Evolutionary conservation across 148 eudicot species (phyloP).

Genomic region (Arctostaphylos glauca): DNA sequence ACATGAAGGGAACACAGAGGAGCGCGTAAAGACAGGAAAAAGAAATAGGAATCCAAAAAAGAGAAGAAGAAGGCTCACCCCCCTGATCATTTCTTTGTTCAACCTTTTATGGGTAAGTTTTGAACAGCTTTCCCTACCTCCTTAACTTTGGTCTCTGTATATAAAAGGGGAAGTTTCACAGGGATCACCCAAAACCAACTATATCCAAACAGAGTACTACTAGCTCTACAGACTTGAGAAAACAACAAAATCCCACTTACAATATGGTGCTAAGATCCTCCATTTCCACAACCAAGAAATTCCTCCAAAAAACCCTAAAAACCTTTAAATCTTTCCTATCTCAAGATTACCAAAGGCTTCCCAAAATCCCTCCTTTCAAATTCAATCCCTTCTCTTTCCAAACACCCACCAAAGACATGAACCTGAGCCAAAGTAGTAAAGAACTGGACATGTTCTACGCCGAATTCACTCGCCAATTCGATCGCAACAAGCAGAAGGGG

Average conservation of each 20-base stretch:
- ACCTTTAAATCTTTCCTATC: conserved; percentile 52
- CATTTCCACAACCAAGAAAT: conserved; percentile 52
- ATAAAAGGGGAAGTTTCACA: background rate
- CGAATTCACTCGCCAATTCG: conserved; percentile 34
- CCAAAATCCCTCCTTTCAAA: conserved; percentile 43
- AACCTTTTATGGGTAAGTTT: background rate
- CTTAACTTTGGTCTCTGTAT: background rate
- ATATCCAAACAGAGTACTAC: background rate
- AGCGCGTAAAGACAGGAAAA: conserved; percentile 6
- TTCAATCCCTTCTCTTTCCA: background rate
- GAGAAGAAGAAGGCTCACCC: background rate
- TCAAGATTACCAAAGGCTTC: conserved; percentile 44
- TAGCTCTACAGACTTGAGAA: background rate
- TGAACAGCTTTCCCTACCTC: conserved; percentile 7
- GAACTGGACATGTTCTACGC: conserved; percentile 41
- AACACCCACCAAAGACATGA: conserved; percentile 8
- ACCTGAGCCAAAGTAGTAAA: conserved; percentile 18
- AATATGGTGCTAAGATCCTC: conserved; percentile 47
- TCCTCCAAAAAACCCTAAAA: conserved; percentile 46
- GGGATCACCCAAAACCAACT: background rate
- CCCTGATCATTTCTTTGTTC: background rate
- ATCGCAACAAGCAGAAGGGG: background rate
- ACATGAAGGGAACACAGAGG: conserved; percentile 18
- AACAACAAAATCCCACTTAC: no score
- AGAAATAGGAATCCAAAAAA: background rate